Conservation (phyloP, 768 basidiomycete genomes). For the Rhizopogon vinicolor region DNA sequence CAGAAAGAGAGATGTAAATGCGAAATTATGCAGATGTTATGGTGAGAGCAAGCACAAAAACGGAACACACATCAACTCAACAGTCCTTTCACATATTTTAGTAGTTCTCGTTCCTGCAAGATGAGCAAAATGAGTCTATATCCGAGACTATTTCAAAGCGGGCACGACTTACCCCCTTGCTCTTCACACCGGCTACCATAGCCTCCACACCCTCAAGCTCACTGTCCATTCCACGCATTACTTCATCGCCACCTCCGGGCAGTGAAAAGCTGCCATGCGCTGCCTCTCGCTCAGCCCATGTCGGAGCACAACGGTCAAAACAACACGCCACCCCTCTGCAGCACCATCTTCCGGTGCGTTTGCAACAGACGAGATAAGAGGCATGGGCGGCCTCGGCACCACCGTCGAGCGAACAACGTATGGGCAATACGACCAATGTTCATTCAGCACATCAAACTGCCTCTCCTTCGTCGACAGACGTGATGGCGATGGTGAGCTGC, state of each 20-base stretch:
- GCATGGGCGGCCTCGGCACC: conserved; percentile 50
- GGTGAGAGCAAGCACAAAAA: too few species aligned
- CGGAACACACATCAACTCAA: too few species aligned
- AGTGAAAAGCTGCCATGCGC: conserved; percentile 19
- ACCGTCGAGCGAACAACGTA: conserved; percentile 69
- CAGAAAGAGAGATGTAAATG: too few species aligned
- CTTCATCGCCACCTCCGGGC: conserved; percentile 23
- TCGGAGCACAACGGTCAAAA: conserved; percentile 62
- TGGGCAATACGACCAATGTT: conserved; percentile 85
- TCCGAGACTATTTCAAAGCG: neutral
- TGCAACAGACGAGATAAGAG: conserved; percentile 19
- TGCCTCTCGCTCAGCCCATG: conserved; percentile 54
- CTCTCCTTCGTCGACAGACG: too few species aligned
- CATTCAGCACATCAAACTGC: conserved; percentile 38
- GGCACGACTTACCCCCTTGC: conserved; percentile 51
- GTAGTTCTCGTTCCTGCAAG: too few species aligned
- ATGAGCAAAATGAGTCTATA: too few species aligned
- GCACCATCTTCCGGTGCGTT: neutral
- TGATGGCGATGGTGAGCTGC: too few species aligned
- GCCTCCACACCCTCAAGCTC: conserved; percentile 53
- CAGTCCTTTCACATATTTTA: too few species aligned
- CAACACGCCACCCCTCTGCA: conserved; percentile 75
- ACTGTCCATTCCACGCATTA: conserved; percentile 12
- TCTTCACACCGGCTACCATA: conserved; percentile 77
- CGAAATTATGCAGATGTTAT: too few species aligned